Conservation (phyloP, 805 yeast genomes). For the Starmerella potacharoeniae region DNA sequence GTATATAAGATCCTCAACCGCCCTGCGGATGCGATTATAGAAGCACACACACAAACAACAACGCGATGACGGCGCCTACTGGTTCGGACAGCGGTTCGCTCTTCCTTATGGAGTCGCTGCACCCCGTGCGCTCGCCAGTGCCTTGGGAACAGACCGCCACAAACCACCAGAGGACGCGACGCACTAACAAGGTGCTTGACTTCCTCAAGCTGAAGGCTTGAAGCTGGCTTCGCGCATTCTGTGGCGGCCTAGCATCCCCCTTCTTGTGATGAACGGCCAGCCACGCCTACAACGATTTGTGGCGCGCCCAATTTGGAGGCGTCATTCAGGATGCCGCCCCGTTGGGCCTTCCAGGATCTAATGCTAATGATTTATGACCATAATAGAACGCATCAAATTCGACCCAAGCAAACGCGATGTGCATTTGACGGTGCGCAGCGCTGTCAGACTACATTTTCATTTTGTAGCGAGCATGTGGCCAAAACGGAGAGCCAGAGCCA, state of each 20-base stretch:
- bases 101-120: neutral
- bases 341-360: no score
- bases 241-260: neutral
- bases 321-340: no score
- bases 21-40: neutral
- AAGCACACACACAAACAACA: neutral
- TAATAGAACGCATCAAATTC: neutral
- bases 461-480: no score
- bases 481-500: no score
- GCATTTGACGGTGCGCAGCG: neutral
- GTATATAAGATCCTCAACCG: neutral
- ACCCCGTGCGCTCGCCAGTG: constrained; percentile 3
- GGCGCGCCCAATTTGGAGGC: no score
- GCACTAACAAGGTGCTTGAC: neutral
- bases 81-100: neutral
- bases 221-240: neutral
- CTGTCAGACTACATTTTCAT: no score
- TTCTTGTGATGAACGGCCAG: no score
- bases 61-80: neutral
- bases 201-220: neutral
- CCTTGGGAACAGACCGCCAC: neutral
- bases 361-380: neutral
- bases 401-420: neutral
- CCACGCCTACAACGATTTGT: no score
- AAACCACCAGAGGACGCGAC: neutral